Evolutionary conservation across 1,139 yeast genomes (phyloP), one percentile per base, ranked within the genome.

Genomic region (Spathaspora sp.): DNA sequence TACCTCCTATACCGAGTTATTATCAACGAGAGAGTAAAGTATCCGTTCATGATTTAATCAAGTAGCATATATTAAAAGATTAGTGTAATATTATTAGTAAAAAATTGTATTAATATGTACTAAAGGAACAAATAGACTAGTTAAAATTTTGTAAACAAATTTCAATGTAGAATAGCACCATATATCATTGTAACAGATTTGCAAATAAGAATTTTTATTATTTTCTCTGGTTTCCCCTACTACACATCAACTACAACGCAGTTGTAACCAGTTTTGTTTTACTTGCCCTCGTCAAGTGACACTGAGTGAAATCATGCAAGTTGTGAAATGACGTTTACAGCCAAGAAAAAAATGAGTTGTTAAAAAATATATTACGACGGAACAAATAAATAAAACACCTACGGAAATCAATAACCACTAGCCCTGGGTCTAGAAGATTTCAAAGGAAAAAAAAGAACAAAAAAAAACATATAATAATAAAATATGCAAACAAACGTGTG

Each of bases 1-100:
- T 43, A 10, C 42, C 45, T 2, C 45, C 45, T 15, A 43, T 43
- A 18, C 38, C 45, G n/a, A 43, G 41, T 17, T 43, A 43, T 38
- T 43, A 38, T 39, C 39, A 13, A 13, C n/a, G 24, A 11, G 38
- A 23, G 15, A 43, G 37, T 29, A 43, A 43, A 38, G 27, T 43
- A 23, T 38, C 45, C 15, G 42, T 43, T 17, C 42, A 43, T n/a
- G 38, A 43, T 29, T 43, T 43, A 17, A 31, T 43, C 13, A 43
- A 38, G 36, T 43, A 31, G 23, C 36, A 31, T 31, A 31, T 31
- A 31, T 4, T 7, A 20, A 4, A 20, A 20, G 7, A 4, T 20
- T 4, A 31, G 36, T 31, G 36, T 31, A 31, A 11, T 31, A 31
- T 31, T 31, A 31, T 31, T 13, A 31, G 7, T 13, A 31, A 20